These are phyloP conservation scores for Globisporangium irregulare DNA, from an alignment of 352 stramenopile genomes.

Conservation along the genomic window DNA sequence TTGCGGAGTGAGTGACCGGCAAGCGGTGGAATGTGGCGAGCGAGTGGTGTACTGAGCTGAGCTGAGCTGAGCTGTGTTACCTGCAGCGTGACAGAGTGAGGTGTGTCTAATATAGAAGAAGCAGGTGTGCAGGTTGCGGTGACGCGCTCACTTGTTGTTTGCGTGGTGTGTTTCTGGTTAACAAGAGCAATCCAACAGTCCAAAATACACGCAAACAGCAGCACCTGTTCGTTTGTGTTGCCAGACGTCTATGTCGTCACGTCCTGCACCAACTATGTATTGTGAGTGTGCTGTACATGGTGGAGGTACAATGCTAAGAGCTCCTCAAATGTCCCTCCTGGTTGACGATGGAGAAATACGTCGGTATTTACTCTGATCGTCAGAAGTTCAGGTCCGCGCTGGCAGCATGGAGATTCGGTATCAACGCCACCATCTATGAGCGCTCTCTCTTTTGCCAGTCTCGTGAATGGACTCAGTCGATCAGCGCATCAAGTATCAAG, in stretches of 20 bases:
- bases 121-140: background rate
- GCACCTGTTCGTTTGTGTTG: background rate
- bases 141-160: background rate
- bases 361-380: too few species aligned
- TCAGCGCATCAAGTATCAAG: background rate
- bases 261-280: background rate
- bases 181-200: background rate
- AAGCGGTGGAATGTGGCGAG: background rate
- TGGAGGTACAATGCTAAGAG: too few species aligned
- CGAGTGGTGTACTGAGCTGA: background rate
- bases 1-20: background rate
- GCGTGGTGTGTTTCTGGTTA: background rate
- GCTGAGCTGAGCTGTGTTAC: background rate
- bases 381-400: background rate
- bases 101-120: conserved; percentile 10
- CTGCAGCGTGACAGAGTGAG: background rate
- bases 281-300: too few species aligned
- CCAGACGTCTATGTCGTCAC: background rate
- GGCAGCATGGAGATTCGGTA: background rate
- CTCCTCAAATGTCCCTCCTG: too few species aligned
- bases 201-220: background rate
- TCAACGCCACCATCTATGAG: background rate
- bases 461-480: background rate
- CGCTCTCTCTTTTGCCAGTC: too few species aligned
- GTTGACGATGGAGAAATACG: too few species aligned